A percentile compares a stretch with the other conserved stretches of the same genome.
phyloP scores from a whole-genome alignment of 768 basidiomycete species.

The Amanita fuliginea region DNA sequence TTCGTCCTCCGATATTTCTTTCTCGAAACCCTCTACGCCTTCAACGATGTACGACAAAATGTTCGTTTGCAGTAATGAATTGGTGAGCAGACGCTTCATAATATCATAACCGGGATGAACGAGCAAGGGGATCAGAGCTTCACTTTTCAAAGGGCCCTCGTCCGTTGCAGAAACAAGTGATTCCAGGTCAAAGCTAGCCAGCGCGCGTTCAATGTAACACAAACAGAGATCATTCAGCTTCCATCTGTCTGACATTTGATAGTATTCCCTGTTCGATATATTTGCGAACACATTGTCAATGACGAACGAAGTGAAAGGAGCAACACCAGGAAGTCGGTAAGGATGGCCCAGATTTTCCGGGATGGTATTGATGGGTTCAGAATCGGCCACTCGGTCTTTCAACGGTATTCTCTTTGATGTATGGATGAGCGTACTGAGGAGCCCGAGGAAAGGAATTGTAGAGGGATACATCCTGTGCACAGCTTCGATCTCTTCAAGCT shows the following conservation, averaged over 20 bases:
- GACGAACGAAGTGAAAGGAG: slow-evolving; percentile 77
- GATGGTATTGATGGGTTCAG: slow-evolving; percentile 59
- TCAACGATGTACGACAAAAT: slow-evolving; percentile 76
- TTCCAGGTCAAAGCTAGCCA: slow-evolving; percentile 77
- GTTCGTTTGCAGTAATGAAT: slow-evolving; percentile 57
- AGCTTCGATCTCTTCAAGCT: slow-evolving; percentile 82
- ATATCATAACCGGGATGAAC: slow-evolving; percentile 84
- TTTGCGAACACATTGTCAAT: slow-evolving; percentile 83
- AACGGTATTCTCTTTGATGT: slow-evolving; percentile 64
- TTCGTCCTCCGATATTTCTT: slow-evolving; percentile 56
- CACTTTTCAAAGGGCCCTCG: slow-evolving; percentile 37
- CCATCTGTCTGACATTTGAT: slow-evolving; percentile 72
- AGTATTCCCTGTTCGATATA: slow-evolving; percentile 65
- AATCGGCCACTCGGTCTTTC: slow-evolving; percentile 45
- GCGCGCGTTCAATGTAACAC: slow-evolving; percentile 72
- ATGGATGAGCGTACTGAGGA: slow-evolving; percentile 77
- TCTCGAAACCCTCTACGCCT: slow-evolving; percentile 68
- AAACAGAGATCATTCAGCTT: slow-evolving; percentile 77
- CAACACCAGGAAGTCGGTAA: slow-evolving; percentile 70
- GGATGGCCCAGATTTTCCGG: slow-evolving; percentile 75
- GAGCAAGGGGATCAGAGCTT: slow-evolving; percentile 43
- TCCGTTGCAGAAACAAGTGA: slow-evolving; percentile 50
- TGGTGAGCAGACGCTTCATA: slow-evolving; percentile 67
- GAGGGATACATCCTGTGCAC: slow-evolving; percentile 72
- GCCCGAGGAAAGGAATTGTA: slow-evolving; percentile 78